A percentile compares a stretch with the other conserved stretches of the same genome.
These are phyloP conservation scores for Paragyromitra xinjiangensis DNA, from an alignment of 495 filamentous ascomycete genomes.

Conservation along the genomic window DNA sequence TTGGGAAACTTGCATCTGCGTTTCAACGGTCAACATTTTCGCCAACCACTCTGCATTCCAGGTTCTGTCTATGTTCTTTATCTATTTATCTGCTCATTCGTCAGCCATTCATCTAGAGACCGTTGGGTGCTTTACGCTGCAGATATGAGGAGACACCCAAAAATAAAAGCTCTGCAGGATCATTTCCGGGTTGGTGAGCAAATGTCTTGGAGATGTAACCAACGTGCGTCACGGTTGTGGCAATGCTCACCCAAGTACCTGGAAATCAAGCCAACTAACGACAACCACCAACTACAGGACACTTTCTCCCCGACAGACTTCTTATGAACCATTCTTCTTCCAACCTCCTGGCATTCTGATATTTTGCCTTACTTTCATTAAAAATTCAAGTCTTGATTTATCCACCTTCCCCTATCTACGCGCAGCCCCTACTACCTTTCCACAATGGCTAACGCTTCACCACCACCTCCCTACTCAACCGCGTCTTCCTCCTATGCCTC, in stretches of 20 bases:
- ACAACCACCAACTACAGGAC: background rate
- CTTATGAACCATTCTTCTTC: background rate
- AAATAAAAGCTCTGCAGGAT: slow-evolving; percentile 23
- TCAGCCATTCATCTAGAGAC: slow-evolving; percentile 4
- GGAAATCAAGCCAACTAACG: slow-evolving; percentile 31
- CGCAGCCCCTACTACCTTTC: slow-evolving; percentile 29
- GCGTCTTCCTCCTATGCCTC: slow-evolving; percentile 36
- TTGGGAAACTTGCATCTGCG: slow-evolving; percentile 12
- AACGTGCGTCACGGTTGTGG: slow-evolving; percentile 28
- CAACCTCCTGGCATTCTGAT: background rate
- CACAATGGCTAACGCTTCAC: slow-evolving; percentile 44
- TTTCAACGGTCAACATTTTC: slow-evolving; percentile 9
- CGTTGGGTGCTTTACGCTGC: background rate
- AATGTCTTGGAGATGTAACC: slow-evolving; percentile 22
- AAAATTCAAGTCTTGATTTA: background rate
- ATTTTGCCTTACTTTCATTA: background rate
- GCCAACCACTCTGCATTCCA: slow-evolving; percentile 37
- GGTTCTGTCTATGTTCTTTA: slow-evolving; percentile 1
- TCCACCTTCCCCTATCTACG: slow-evolving; percentile 34
- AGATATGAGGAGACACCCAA: slow-evolving; percentile 1
- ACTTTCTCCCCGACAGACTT: background rate
- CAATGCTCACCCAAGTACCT: background rate
- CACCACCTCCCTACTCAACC: slow-evolving; percentile 42
- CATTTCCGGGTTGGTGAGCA: slow-evolving; percentile 16
- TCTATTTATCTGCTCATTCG: background rate